Base-by-base conservation (phyloP, 345 rosid species). In the Rhodomyrtus tomentosa region DNA sequence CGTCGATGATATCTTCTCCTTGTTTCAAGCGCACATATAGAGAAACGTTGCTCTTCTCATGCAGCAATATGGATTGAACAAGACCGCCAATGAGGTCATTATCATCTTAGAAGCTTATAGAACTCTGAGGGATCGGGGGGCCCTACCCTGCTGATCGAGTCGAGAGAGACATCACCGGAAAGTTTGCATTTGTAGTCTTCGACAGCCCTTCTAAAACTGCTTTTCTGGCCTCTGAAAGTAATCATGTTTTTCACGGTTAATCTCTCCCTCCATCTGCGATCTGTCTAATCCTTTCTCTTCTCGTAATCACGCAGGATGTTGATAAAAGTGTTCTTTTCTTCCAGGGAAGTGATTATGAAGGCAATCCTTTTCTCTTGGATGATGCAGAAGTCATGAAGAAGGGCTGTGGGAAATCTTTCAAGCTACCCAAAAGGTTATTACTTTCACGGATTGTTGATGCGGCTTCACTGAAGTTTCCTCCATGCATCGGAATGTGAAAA, bases 121-220 rank as follows among this genome's bases (percentile, higher is more conserved):
- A 89, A 92, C 98, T 52, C 98, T 96, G 40, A 92, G 99, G 85
- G 99, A 98, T 83, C 94, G n/a, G 99, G 80, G 98, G 99, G 84
- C 99, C 99, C 29, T 98, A 98, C 84, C 94, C 99, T 81, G 95
- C 95, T 2, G 98, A 95, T 86, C 99, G 95, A 91, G 99, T 98
- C 50, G 95, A 96, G 50, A 91, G 93, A 93, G 98, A 94, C 79
- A 87, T 98, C 53, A 90, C 89, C 29, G 98, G 99, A 62, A 96
- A 92, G 84, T 98, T 90, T 84, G 93, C 94, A 1, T 96, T 96
- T 81, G 82, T 94, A 76, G 92, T 96, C 85, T 96, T 83, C n/a
- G 99, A 98, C 85, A 88, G 93, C 88, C 81, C 94, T 80, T 88
- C 95, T 0, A 90, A 94, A 73, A 87, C 90, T 32, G 86, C 91